Evolutionary conservation across 1,139 yeast species (phyloP).

Genomic region (Suhomyces bokatorum): DNA sequence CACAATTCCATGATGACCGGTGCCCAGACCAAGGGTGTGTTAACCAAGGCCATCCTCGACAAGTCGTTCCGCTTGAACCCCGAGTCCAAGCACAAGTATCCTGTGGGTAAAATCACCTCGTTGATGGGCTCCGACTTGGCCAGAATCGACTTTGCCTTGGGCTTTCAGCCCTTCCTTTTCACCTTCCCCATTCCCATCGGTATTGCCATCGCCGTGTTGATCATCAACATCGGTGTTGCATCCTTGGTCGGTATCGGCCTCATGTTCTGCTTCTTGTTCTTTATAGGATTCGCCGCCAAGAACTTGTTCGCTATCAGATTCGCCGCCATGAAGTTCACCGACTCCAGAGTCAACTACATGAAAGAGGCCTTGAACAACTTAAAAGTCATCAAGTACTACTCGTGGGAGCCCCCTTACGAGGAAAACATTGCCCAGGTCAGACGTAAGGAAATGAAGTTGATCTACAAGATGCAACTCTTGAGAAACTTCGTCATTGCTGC

Average conservation of each 20-base stretch:
- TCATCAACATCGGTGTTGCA: slow-evolving; percentile 71
- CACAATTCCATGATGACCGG: slow-evolving; percentile 55
- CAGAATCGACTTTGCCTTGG: slow-evolving; percentile 73
- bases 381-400: slow-evolving; percentile 67
- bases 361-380: slow-evolving; percentile 66
- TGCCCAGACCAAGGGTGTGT: slow-evolving; percentile 35
- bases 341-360: slow-evolving; percentile 57
- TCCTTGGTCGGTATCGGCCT: slow-evolving; percentile 64
- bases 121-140: slow-evolving; percentile 78
- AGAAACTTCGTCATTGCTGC: slow-evolving; percentile 62
- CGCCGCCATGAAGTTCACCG: slow-evolving; percentile 52
- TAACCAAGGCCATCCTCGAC: slow-evolving; percentile 35
- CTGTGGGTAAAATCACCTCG: slow-evolving; percentile 40
- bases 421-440: slow-evolving; percentile 49
- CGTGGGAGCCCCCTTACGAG: slow-evolving; percentile 65
- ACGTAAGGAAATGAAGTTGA: slow-evolving; percentile 47
- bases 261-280: slow-evolving; percentile 35
- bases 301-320: slow-evolving; percentile 44
- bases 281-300: slow-evolving; percentile 37
- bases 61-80: slow-evolving; percentile 35
- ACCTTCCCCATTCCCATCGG: slow-evolving; percentile 63
- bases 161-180: slow-evolving; percentile 66
- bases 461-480: slow-evolving; percentile 51
- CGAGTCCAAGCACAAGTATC: slow-evolving; percentile 28
- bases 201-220: slow-evolving; percentile 61